These are phyloP conservation scores for Puccinia hordei DNA, from an alignment of 1,284 basidiomycete genomes.

Conservation along the genomic window DNA sequence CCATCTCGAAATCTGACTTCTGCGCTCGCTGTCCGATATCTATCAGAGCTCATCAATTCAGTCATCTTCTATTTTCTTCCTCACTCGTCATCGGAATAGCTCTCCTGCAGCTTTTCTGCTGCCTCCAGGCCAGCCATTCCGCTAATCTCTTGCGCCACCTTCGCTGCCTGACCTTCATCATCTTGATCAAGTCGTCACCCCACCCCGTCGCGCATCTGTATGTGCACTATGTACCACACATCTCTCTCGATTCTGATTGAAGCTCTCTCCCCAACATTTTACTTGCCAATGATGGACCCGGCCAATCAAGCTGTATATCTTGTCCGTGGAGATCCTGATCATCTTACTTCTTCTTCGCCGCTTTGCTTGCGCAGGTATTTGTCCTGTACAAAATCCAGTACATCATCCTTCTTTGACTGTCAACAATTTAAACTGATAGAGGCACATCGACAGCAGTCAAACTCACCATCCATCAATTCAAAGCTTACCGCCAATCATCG, in stretches of 20 bases:
- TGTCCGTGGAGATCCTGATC: conserved; percentile 44
- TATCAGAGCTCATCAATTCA: conserved; percentile 24
- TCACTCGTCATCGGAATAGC: conserved; percentile 14
- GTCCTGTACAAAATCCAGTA: conserved; percentile 22
- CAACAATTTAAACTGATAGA: conserved; percentile 35
- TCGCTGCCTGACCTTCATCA: conserved; percentile 17
- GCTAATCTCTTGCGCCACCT: conserved; percentile 22
- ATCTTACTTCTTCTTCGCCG: conserved; percentile 35
- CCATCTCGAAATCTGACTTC: conserved; percentile 8
- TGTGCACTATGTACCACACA: conserved; percentile 4
- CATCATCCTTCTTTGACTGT: conserved; percentile 26
- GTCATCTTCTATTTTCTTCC: conserved; percentile 16
- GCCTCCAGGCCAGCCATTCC: background rate
- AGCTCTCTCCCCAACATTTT: background rate
- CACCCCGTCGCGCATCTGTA: conserved; percentile 10
- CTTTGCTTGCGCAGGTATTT: conserved; percentile 27
- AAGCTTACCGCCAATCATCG: conserved; percentile 33
- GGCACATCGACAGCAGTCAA: conserved; percentile 32
- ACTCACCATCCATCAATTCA: conserved; percentile 29
- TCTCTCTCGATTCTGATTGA: background rate
- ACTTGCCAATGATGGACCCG: conserved; percentile 22
- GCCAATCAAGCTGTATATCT: conserved; percentile 9
- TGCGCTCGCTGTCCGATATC: conserved; percentile 15
- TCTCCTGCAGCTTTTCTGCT: too few species aligned
- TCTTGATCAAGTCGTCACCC: conserved; percentile 34